A percentile compares a stretch with the other conserved stretches of the same genome.
Conservation (phyloP, 345 rosid genomes). For the Gossypium mustelinum region DNA sequence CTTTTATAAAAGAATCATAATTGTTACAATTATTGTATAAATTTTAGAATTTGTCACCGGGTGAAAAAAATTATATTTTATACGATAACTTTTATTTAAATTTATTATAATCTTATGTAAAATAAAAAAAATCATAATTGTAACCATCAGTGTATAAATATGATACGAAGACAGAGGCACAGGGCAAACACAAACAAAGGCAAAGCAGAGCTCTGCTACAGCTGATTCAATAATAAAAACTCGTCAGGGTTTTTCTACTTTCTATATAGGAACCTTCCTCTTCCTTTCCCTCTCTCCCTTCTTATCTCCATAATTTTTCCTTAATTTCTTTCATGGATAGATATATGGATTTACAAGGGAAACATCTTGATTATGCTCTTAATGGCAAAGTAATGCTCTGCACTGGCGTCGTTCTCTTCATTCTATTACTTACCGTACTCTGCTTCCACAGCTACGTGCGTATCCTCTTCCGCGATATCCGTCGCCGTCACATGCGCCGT, state of each 20-base stretch:
- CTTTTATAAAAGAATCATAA: too few species aligned
- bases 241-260: not conserved
- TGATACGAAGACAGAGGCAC: not conserved
- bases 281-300: not conserved
- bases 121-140: too few species aligned
- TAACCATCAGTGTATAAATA: too few species aligned
- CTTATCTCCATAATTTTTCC: not conserved
- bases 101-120: too few species aligned
- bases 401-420: conserved; percentile 46
- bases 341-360: conserved; percentile 4
- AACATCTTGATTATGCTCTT: conserved; percentile 26
- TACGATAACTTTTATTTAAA: too few species aligned
- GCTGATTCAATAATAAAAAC: too few species aligned
- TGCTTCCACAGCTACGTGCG: conserved; percentile 60
- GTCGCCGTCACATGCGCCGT: conserved; percentile 39
- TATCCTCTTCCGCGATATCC: conserved; percentile 38
- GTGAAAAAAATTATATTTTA: too few species aligned
- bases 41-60: too few species aligned
- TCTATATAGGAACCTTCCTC: not conserved
- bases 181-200: not conserved
- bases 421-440: conserved; percentile 39
- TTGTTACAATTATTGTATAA: too few species aligned
- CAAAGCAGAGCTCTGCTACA: not conserved
- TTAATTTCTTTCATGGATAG: not conserved
- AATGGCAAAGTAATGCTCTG: conserved; percentile 60